Evolutionary conservation across 2,329 filamentous ascomycete genomes (phyloP).

Genomic region (Clarireedia hainanense): DNA sequence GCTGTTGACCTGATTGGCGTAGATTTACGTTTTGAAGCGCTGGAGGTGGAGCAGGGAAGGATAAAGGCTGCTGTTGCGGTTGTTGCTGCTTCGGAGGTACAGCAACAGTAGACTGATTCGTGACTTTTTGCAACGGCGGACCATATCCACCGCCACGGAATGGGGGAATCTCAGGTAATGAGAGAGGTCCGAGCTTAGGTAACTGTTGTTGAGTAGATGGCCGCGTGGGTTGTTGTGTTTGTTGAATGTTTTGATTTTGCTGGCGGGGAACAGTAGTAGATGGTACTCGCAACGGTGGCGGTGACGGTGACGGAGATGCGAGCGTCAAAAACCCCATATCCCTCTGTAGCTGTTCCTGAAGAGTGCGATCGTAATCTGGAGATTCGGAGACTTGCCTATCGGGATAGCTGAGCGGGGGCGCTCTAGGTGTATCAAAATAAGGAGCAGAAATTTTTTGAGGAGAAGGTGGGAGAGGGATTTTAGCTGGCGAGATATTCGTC

Average conservation of each 20-base stretch:
- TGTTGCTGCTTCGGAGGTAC: conserved; percentile 26
- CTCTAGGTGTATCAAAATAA: conserved; percentile 40
- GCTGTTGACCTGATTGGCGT: conserved; percentile 23
- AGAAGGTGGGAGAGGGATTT: conserved; percentile 52
- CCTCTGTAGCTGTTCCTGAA: conserved; percentile 56
- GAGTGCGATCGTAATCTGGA: conserved; percentile 50
- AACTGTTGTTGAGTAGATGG: conserved; percentile 29
- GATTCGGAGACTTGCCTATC: conserved; percentile 39
- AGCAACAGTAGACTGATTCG: conserved; percentile 22
- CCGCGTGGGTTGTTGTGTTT: conserved; percentile 14
- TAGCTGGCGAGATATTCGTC: conserved; percentile 42
- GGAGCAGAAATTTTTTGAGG: conserved; percentile 40
- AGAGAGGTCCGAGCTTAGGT: conserved; percentile 30
- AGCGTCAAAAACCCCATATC: conserved; percentile 53
- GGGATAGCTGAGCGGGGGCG: conserved; percentile 38
- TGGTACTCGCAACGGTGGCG: conserved; percentile 17
- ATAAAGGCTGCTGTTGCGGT: conserved; percentile 17
- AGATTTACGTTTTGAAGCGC: conserved; percentile 25
- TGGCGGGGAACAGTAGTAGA: conserved; percentile 12
- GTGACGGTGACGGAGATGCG: conserved; percentile 25
- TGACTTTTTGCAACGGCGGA: conserved; percentile 22
- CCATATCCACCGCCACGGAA: conserved; percentile 26
- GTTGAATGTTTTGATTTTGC: conserved; percentile 17
- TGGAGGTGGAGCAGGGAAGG: conserved; percentile 12
- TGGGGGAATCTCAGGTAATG: conserved; percentile 31